These are phyloP conservation scores for Vigna mungo DNA, from an alignment of 306 rosid species.

Conservation along the genomic window DNA sequence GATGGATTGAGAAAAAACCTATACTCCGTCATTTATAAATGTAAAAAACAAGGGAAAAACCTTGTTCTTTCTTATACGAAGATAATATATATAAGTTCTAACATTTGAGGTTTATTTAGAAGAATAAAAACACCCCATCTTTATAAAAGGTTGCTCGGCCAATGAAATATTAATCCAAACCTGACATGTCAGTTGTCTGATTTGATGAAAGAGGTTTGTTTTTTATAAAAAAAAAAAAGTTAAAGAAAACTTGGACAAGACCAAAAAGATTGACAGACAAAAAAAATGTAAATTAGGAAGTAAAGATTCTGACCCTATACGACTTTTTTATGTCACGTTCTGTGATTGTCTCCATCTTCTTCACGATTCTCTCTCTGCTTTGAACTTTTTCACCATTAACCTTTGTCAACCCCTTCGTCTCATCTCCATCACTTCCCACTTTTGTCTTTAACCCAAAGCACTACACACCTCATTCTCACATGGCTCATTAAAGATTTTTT, in stretches of 20 bases:
- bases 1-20: no score
- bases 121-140: background rate
- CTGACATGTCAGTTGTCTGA: constrained; percentile 9
- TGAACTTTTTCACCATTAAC: background rate
- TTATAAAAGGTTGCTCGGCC: constrained; percentile 12
- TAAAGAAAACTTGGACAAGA: background rate
- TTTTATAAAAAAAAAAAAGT: background rate
- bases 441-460: background rate
- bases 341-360: background rate
- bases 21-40: no score
- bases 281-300: background rate
- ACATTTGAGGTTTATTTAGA: background rate
- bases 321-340: background rate
- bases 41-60: no score
- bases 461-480: background rate
- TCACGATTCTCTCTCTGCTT: background rate
- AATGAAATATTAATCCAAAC: background rate
- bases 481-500: background rate
- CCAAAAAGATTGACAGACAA: background rate
- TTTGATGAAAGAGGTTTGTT: constrained; percentile 25
- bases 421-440: constrained; percentile 31
- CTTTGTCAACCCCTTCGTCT: constrained; percentile 33
- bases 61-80: no score
- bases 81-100: no score
- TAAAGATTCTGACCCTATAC: constrained; percentile 25